These are phyloP conservation scores for Orychophragmus violaceus DNA, from an alignment of 345 rosid genomes.

Conservation along the genomic window DNA sequence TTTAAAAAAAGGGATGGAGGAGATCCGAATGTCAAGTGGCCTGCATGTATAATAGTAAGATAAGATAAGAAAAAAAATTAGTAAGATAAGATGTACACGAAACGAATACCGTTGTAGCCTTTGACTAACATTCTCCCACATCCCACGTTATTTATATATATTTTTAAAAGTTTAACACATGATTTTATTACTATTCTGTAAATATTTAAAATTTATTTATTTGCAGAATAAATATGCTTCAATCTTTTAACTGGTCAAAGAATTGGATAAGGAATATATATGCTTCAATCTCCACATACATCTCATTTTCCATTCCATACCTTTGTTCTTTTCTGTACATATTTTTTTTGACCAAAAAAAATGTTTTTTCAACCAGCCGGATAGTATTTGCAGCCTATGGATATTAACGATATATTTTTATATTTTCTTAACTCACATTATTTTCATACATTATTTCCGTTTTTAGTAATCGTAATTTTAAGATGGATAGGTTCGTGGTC, in stretches of 20 bases:
- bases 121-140: conserved; percentile 14
- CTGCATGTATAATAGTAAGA: background rate
- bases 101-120: conserved; percentile 6
- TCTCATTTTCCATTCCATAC: too few relatives aligned
- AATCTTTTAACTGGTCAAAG: too few relatives aligned
- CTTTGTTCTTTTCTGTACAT: too few relatives aligned
- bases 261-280: too few relatives aligned
- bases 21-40: conserved; percentile 22
- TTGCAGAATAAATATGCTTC: too few relatives aligned
- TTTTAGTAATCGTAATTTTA: background rate
- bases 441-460: background rate
- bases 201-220: too few relatives aligned
- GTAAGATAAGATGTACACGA: conserved; percentile 22
- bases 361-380: too few relatives aligned
- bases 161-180: background rate
- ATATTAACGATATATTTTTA: too few relatives aligned
- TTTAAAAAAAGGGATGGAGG: background rate
- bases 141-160: background rate
- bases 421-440: background rate
- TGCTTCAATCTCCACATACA: too few relatives aligned
- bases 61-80: too few relatives aligned
- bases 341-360: too few relatives aligned
- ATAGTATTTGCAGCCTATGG: too few relatives aligned
- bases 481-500: conserved; percentile 15
- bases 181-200: background rate